Conservation (phyloP, 129 eudicot species). For the Helianthus tuberosus region DNA sequence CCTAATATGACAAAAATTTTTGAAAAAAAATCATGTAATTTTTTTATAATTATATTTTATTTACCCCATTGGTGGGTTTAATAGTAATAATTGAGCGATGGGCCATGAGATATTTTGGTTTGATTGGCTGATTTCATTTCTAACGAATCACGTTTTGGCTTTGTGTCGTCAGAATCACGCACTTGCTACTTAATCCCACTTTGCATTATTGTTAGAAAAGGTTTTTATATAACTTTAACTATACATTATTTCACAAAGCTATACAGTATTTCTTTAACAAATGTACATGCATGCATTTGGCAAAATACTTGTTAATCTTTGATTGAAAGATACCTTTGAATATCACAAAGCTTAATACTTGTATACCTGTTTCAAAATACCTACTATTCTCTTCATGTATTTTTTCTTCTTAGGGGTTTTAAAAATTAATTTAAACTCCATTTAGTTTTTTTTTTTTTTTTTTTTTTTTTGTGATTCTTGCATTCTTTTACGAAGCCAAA, state of each 20-base stretch:
- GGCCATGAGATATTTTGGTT: neutral
- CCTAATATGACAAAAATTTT: no score
- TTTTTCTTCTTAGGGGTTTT: no score
- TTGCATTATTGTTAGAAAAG: neutral
- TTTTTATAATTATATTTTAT: neutral
- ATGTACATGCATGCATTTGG: neutral
- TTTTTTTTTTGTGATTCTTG: no score
- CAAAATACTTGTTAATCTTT: neutral
- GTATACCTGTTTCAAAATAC: neutral
- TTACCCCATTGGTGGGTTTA: neutral
- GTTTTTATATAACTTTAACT: neutral
- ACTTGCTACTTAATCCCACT: neutral
- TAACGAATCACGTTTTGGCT: conserved; percentile 6
- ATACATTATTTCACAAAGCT: neutral
- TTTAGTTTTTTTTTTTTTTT: no score
- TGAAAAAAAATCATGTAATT: no score
- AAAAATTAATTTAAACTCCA: no score
- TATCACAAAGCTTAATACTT: neutral
- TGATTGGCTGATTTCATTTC: neutral
- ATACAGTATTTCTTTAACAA: neutral
- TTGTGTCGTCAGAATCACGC: neutral
- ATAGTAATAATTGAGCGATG: neutral
- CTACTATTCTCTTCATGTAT: no score
- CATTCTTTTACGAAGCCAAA: no score
- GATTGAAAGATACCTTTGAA: neutral